These are phyloP conservation scores for Verticillium alfalfae DNA, from an alignment of 2,329 filamentous ascomycete species.

Conservation along the genomic window DNA sequence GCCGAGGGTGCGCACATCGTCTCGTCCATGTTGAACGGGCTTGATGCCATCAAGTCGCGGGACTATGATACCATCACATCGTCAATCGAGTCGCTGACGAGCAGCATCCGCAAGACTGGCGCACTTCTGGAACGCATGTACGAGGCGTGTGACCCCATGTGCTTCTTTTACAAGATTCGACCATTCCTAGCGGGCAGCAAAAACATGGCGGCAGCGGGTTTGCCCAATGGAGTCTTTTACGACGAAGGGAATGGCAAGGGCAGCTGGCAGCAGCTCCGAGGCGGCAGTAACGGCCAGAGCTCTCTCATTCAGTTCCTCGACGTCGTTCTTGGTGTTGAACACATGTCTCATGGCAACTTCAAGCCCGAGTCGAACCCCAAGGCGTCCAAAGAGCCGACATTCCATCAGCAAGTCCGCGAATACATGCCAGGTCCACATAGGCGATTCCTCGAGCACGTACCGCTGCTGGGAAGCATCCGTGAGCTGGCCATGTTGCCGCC, in stretches of 20 bases:
- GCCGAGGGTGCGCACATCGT: conserved; percentile 70
- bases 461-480: conserved; percentile 67
- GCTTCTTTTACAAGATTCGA: conserved; percentile 85
- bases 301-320: conserved; percentile 93
- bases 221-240: conserved; percentile 80
- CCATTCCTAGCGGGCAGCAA: conserved; percentile 88
- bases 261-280: conserved; percentile 72
- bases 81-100: conserved; percentile 59
- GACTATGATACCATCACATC: conserved; percentile 56
- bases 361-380: conserved; percentile 14
- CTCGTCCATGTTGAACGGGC: conserved; percentile 70
- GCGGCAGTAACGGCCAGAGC: conserved; percentile 89
- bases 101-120: conserved; percentile 64
- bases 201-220: conserved; percentile 81
- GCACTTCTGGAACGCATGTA: conserved; percentile 75
- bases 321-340: conserved; percentile 76
- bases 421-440: conserved; percentile 90
- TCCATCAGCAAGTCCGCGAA: conserved; percentile 64
- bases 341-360: conserved; percentile 40
- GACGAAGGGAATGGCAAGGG: conserved; percentile 64
- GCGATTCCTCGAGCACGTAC: conserved; percentile 68
- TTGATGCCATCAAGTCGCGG: conserved; percentile 58
- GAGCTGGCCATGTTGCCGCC: conserved; percentile 55
- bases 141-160: conserved; percentile 77
- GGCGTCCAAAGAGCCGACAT: conserved; percentile 24